Conservation (phyloP, 2,329 filamentous ascomycete genomes). For the Pseudocercospora vitis region DNA sequence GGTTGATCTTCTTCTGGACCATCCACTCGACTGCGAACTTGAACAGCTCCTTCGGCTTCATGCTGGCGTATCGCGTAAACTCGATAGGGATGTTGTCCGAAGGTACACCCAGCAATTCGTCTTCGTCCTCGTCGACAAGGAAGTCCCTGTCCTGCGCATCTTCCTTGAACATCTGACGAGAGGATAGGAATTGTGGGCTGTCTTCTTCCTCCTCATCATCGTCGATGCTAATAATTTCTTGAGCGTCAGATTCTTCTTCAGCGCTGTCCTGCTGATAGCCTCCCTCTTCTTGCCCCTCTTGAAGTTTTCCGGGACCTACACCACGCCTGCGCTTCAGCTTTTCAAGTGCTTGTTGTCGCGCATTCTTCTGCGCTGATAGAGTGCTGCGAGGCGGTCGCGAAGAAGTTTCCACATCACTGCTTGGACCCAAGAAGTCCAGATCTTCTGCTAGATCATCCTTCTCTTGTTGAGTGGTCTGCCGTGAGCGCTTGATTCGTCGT, state of each 20-base stretch:
- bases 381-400: conserved; percentile 28
- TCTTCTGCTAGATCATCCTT: conserved; percentile 49
- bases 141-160: conserved; percentile 65
- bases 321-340: conserved; percentile 42
- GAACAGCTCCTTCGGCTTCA: conserved; percentile 71
- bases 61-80: conserved; percentile 66
- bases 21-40: conserved; percentile 75
- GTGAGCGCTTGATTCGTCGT: conserved; percentile 26
- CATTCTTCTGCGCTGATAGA: conserved; percentile 37
- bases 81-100: conserved; percentile 61
- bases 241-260: conserved; percentile 31
- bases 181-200: conserved; percentile 33
- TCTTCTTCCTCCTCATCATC: conserved; percentile 43
- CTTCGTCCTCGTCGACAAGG: conserved; percentile 54
- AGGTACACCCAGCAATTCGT: conserved; percentile 56
- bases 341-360: conserved; percentile 46
- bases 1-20: conserved; percentile 75
- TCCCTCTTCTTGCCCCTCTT: conserved; percentile 27
- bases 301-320: conserved; percentile 29
- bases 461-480: conserved; percentile 36
- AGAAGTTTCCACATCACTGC: conserved; percentile 34
- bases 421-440: conserved; percentile 44
- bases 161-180: conserved; percentile 51
- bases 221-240: conserved; percentile 53
- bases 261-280: conserved; percentile 33